A percentile compares a stretch with the other conserved stretches of the same genome.
phyloP scores from a whole-genome alignment of 495 filamentous ascomycete species.

The Tuber borchii region DNA sequence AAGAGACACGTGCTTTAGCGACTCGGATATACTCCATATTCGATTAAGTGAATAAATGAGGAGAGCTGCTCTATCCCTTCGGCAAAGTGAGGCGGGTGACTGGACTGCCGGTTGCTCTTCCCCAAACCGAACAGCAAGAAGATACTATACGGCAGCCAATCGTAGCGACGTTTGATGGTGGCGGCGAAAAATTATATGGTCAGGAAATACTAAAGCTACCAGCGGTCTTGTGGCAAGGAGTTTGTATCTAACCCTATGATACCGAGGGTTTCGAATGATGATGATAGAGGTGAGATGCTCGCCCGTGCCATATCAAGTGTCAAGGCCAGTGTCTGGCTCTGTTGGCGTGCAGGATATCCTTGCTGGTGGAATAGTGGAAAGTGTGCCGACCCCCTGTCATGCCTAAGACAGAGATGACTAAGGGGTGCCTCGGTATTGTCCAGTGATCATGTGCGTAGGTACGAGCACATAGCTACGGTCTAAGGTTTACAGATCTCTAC shows the following conservation, averaged over 20 bases:
- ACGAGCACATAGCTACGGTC: too few relatives aligned
- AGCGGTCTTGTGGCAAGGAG: neutral
- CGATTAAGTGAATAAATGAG: neutral
- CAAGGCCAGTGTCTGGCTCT: neutral
- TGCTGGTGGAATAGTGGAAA: too few relatives aligned
- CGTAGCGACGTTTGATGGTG: slow-evolving; percentile 4
- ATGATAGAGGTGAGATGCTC: neutral
- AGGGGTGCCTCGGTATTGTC: too few relatives aligned
- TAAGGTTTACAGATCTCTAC: too few relatives aligned
- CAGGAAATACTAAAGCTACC: neutral
- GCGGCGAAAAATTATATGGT: neutral
- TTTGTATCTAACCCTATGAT: neutral
- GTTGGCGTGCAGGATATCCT: neutral
- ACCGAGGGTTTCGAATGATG: neutral
- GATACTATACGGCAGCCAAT: too few relatives aligned
- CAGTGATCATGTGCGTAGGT: too few relatives aligned
- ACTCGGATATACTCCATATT: slow-evolving; percentile 41
- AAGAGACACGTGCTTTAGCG: slow-evolving; percentile 29
- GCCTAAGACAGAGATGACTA: too few relatives aligned
- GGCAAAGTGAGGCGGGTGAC: neutral
- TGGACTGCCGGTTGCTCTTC: neutral
- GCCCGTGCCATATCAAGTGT: slow-evolving; percentile 2
- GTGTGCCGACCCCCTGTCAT: too few relatives aligned
- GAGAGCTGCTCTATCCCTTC: neutral
- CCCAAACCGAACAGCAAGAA: neutral